These are phyloP conservation scores for Chaetomiaceae sp. DNA, from an alignment of 2,329 filamentous ascomycete species.

Conservation along the genomic window DNA sequence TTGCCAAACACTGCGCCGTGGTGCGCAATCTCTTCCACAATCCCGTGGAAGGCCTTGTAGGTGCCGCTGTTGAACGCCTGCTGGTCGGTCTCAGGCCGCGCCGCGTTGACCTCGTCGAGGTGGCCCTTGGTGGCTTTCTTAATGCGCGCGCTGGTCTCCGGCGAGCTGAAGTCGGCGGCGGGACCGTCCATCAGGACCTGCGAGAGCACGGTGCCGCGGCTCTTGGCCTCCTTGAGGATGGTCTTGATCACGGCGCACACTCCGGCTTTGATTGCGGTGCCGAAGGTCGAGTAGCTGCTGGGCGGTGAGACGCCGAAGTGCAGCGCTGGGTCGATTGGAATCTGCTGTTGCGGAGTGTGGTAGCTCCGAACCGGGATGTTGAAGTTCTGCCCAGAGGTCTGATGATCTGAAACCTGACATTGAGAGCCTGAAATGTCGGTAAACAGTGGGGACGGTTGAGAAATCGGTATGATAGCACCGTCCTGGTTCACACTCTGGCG, in stretches of 20 bases:
- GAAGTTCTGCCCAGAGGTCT: not conserved
- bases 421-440: too few relatives aligned
- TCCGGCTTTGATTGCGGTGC: slow-evolving; percentile 9
- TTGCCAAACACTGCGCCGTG: slow-evolving; percentile 6
- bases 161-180: not conserved
- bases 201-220: not conserved
- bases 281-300: not conserved
- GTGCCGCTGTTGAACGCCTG: slow-evolving; percentile 9
- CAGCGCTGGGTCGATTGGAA: slow-evolving; percentile 5
- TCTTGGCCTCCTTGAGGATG: slow-evolving; percentile 1
- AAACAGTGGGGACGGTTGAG: not conserved
- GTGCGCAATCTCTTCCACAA: slow-evolving; percentile 6
- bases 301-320: slow-evolving; percentile 10
- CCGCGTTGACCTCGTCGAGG: not conserved
- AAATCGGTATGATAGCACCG: not conserved
- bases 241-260: not conserved
- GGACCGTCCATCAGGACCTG: slow-evolving; percentile 9
- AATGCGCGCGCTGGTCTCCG: not conserved
- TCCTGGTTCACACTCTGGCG: slow-evolving; percentile 7
- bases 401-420: too few relatives aligned
- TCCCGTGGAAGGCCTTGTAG: slow-evolving; percentile 2
- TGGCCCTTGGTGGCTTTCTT: not conserved
- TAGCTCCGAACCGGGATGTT: not conserved
- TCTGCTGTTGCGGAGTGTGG: slow-evolving; percentile 3
- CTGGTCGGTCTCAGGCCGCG: not conserved